Evolutionary conservation across 768 basidiomycete species (phyloP), one percentile per base, ranked within the genome.

Genomic region (Lentinula detonsa): DNA sequence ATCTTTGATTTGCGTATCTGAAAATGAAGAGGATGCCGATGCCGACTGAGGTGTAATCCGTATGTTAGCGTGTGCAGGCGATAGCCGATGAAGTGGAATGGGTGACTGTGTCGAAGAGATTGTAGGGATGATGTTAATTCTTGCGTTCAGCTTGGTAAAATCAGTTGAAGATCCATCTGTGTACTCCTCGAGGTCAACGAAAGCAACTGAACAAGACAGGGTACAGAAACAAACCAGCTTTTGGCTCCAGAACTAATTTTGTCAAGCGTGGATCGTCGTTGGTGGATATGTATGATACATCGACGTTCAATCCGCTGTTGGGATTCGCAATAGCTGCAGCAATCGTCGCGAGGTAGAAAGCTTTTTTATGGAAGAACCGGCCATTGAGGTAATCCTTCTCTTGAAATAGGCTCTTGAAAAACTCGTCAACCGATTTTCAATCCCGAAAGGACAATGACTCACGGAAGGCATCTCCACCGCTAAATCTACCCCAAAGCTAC

Each of bases 331-430:
- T 70, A 1, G 84, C 81, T 7, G 82, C 78, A 1, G 91, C 90
- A 49, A 98, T 75, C 4, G 82, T 83, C 6, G 94, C 89, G 18
- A 98, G 82, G 73, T 93, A 99, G 70, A 90, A 94, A 0, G 93
- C 87, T 42, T 92, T 81, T 70, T 98, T 98, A 70, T 95, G 90
- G 70, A 96, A 95, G 71, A 90, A 94, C 10, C 97, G 85, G 7
- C 86, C 83, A 69, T 95, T 88, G 61, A 94, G 77, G 65, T 93
- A 92, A 69, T 98, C 95, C 70, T 98, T 99, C 68, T 95, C 93
- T 76, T 96, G 93, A 68, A 98, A 95, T n/a, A 97, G 76, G 51
- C 66, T 71, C 90, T 91, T 58, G 18, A 11, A 8, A 57, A 60
- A 61, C 5, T 46, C 6, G 35, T 46, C 16, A 59, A 28, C 13